Percentiles rank a stretch among this genome's conserved stretches.
Conservation (phyloP, 495 filamentous ascomycete genomes). For the Cenococcum geophilum region DNA sequence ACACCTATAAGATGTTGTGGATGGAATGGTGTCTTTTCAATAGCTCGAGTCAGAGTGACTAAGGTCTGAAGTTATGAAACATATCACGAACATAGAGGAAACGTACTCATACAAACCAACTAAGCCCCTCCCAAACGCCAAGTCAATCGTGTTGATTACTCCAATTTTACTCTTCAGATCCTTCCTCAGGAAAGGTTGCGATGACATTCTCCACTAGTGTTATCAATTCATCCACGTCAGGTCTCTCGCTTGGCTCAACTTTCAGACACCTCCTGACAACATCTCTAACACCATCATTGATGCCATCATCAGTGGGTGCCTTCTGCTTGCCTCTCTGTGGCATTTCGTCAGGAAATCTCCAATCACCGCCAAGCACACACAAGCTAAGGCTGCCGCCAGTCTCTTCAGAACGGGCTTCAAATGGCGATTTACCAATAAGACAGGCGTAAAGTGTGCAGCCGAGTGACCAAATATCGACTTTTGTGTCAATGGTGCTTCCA, state of each 20-base stretch:
- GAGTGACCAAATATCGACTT: slow-evolving; percentile 96
- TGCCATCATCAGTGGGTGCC: slow-evolving; percentile 52
- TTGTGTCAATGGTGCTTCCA: slow-evolving; percentile 85
- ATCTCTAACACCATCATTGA: slow-evolving; percentile 74
- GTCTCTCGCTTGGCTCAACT: slow-evolving; percentile 88
- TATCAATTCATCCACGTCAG: slow-evolving; percentile 86
- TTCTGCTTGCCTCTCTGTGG: slow-evolving; percentile 45
- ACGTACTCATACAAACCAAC: background rate
- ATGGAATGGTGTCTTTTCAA: too few relatives aligned
- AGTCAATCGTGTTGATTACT: background rate
- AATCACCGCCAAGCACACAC: slow-evolving; percentile 85
- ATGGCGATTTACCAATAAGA: slow-evolving; percentile 89
- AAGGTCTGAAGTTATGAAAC: too few relatives aligned
- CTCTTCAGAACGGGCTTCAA: slow-evolving; percentile 91
- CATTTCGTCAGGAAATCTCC: slow-evolving; percentile 85
- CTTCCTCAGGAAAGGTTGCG: slow-evolving; percentile 67
- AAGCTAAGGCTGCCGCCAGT: slow-evolving; percentile 89
- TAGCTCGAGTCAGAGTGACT: too few relatives aligned
- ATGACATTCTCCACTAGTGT: slow-evolving; percentile 70
- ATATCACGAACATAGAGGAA: too few relatives aligned
- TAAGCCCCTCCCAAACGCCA: slow-evolving; percentile 5
- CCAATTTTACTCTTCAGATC: slow-evolving; percentile 24
- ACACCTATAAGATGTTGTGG: too few relatives aligned
- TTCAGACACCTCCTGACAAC: slow-evolving; percentile 80
- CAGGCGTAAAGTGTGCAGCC: slow-evolving; percentile 96